Base-by-base conservation (phyloP, 208 protist genomes). In the Leishmania arabica region DNA sequence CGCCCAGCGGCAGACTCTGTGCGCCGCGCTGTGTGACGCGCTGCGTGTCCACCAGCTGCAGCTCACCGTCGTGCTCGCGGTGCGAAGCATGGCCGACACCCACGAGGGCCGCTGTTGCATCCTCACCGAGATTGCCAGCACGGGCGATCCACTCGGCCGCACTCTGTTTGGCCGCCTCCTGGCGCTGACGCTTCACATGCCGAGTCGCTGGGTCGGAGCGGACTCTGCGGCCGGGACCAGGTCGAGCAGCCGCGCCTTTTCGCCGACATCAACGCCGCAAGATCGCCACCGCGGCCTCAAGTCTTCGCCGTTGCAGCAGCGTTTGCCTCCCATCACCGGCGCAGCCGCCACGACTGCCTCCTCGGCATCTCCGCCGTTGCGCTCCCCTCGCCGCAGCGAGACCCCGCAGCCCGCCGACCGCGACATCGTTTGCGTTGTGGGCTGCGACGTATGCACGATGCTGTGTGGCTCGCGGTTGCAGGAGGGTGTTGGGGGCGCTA, bases 151-250 rank as follows among this genome's bases (percentile, higher is more conserved):
- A 13, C 75, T 93, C 34, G 78, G 84, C 5, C 93, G 93, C 6
- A 93, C 81, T n/a, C 79, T 84, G 70, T 96, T 96, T 80, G 93
- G 93, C 8, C 89, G 93, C 64, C 76, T 95, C 17, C 70, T 96
- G 37, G 86, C 82, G 5, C 56, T 93, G 49, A 93, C 90, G 42
- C 81, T 96, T 56, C 82, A 77, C 37, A 80, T 92, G 34, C 79
- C 83, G 4, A 80, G 73, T 24, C 31, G 81, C 8, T 86, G 79
- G 85, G 45, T 37, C 0, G 51, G 47, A 1, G 74, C 40, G 56
- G 69, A 64, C 49, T 37, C 34, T 4, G 56, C 54, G 19, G 1
- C 56, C 37, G 56, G 53, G 21, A 51, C 34, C 31, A 37, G 56
- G 19, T 24, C 27, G 53, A 77, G 54, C 49, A 65, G 74, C 56